Base-by-base conservation (phyloP, 2,329 filamentous ascomycete genomes). In the Fusarium phyllophilum region DNA sequence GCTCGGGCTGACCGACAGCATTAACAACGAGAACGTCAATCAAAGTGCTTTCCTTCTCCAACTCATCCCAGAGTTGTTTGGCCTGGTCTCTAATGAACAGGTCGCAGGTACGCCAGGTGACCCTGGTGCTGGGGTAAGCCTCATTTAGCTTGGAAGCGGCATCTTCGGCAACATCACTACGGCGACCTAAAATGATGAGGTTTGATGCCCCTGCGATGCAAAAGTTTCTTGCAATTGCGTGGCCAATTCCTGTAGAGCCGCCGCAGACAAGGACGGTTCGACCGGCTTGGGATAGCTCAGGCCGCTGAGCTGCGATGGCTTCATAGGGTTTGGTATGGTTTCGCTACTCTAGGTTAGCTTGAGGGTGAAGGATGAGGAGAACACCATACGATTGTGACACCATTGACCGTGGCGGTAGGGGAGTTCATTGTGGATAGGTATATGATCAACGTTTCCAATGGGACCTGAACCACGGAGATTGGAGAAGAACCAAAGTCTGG, bases 231-330 rank as follows among this genome's bases (percentile, higher is more conserved):
- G 91, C 91, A 20, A 92, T 88, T 2, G 89, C 88, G 63, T 89
- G 88, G 2, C 92, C 92, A 52, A 94, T 90, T 34, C 92, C 91
- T 0, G 86, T 87, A 1, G 89, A 88, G n/a, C 87, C 90, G 45
- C 92, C 92, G 3, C 90, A 92, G 78, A 94, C 89, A 14, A 94
- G 84, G 11, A 92, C 88, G 1, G 86, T 90, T 24, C 79, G 78
- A n/a, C 84, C 84, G 3, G 78, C 75, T 52, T 86, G 84, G 9
- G 79, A 83, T 12, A 86, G 75, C 66, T 83, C 81, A 1, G 82
- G 80, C 0, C 81, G 79, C 1, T 70, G 49, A 5, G 84, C 79
- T 1, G 77, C 80, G 69, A 87, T 84, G 62, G 78, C 72, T 0
- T 80, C 73, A 66, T 86, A 86, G 0, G 82, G 69, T 29, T 74